Evolutionary conservation across 176 grass and related monocot species (phyloP).

Genomic region (Oryza rufipogon): DNA sequence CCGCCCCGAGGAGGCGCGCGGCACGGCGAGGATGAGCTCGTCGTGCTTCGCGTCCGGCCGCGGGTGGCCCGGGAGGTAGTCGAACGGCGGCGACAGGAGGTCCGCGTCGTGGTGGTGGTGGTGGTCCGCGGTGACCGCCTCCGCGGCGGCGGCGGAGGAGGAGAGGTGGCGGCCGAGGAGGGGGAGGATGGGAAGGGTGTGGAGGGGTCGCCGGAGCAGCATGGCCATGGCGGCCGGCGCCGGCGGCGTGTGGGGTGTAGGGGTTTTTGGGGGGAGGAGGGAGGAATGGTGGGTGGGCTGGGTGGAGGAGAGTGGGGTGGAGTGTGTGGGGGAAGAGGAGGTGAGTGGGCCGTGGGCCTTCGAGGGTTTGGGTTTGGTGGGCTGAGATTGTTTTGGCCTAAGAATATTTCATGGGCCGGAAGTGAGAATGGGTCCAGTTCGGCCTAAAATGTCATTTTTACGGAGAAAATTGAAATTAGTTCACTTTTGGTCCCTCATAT

Average conservation of each 20-base stretch:
- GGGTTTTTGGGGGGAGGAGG: constrained; percentile 45
- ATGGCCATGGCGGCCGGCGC: constrained; percentile 46
- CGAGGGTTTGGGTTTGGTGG: background rate
- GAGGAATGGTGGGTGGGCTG: background rate
- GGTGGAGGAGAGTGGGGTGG: background rate
- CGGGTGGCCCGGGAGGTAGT: constrained; percentile 82
- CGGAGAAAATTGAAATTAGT: too few species aligned
- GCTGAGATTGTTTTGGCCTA: background rate
- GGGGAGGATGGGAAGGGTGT: constrained; percentile 37
- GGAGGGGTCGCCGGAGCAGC: constrained; percentile 69
- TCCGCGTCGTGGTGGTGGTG: background rate
- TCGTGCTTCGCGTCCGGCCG: constrained; percentile 81
- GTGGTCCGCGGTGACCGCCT: background rate
- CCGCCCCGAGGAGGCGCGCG: constrained; percentile 53
- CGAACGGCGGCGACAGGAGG: constrained; percentile 48
- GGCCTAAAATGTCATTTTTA: too few species aligned
- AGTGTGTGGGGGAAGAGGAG: constrained; percentile 11
- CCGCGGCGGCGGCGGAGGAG: constrained; percentile 34
- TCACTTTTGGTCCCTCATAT: too few species aligned
- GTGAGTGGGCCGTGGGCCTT: background rate
- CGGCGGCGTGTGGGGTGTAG: constrained; percentile 37
- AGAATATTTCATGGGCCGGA: background rate
- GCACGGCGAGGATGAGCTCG: constrained; percentile 77
- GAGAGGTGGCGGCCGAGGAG: constrained; percentile 34
- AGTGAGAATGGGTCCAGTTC: too few species aligned